Conservation (phyloP, 1,139 yeast species). For the Blastobotrys raffinosifermentans region DNA sequence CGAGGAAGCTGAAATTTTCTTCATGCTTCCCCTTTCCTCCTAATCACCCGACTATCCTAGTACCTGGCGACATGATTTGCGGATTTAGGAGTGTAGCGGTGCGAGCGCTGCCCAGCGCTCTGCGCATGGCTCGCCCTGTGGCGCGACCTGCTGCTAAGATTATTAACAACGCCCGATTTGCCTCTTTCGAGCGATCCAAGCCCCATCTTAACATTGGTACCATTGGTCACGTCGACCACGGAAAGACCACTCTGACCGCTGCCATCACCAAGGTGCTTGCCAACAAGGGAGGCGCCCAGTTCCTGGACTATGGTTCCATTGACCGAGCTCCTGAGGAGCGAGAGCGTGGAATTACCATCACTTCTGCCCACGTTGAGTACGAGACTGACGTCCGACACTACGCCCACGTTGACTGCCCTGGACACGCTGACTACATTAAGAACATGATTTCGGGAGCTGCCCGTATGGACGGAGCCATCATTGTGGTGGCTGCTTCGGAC, state of each 20-base stretch:
- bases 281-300: slow-evolving; percentile 82
- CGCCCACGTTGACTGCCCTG: slow-evolving; percentile 97
- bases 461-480: slow-evolving; percentile 99
- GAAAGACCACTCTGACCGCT: slow-evolving; percentile 96
- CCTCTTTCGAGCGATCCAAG: slow-evolving; percentile 40
- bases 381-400: slow-evolving; percentile 90
- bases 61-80: no score
- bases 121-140: no score
- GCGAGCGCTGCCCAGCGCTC: no score
- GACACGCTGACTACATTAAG: slow-evolving; percentile 98
- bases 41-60: no score
- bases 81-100: no score
- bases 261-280: slow-evolving; percentile 96
- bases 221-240: slow-evolving; percentile 96
- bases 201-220: slow-evolving; percentile 97
- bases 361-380: slow-evolving; percentile 95
- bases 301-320: slow-evolving; percentile 87
- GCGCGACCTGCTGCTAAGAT: slow-evolving; percentile 36
- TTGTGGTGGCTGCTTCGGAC: slow-evolving; percentile 98
- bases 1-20: no score
- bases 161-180: slow-evolving; percentile 33
- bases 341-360: slow-evolving; percentile 98
- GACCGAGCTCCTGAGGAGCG: slow-evolving; percentile 99
- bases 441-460: slow-evolving; percentile 99
- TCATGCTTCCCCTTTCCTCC: no score